phyloP scores from a whole-genome alignment of 2,329 filamentous ascomycete genomes.

The Phyllosticta citrichinensis region DNA sequence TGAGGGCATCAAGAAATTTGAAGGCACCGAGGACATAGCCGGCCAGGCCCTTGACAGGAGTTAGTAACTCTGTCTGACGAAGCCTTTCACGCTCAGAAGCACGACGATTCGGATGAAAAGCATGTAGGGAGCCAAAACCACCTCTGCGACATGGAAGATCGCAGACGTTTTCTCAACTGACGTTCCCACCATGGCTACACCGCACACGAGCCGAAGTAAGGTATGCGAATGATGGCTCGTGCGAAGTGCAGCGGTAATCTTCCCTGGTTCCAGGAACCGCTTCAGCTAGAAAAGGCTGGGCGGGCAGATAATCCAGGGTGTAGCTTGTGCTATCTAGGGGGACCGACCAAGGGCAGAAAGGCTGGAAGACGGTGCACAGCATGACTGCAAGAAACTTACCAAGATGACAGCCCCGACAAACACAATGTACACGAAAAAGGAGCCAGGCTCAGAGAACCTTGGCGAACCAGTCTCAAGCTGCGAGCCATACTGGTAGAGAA shows the following conservation, averaged over 20 bases:
- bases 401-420: conserved; percentile 63
- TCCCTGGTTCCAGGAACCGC: conserved; percentile 9
- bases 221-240: conserved; percentile 42
- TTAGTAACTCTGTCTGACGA: neutral
- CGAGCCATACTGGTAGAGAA: conserved; percentile 67
- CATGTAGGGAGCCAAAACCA: conserved; percentile 60
- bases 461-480: conserved; percentile 62
- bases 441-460: conserved; percentile 64
- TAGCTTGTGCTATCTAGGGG: conserved; percentile 1
- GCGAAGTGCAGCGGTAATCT: conserved; percentile 32
- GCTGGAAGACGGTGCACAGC: neutral
- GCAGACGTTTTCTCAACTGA: conserved; percentile 44
- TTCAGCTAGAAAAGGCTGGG: conserved; percentile 39
- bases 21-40: conserved; percentile 41
- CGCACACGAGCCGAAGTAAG: conserved; percentile 33
- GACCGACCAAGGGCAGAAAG: conserved; percentile 13
- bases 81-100: neutral
- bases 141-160: conserved; percentile 44
- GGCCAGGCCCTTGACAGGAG: conserved; percentile 31
- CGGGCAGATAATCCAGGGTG: conserved; percentile 54
- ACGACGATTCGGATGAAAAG: conserved; percentile 9
- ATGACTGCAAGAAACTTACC: conserved; percentile 49
- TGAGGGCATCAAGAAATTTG: conserved; percentile 53
- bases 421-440: conserved; percentile 69
- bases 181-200: conserved; percentile 43